These are phyloP conservation scores for Backusella morwellensis DNA, from an alignment of 192 early-diverging fungal genomes.

Conservation along the genomic window DNA sequence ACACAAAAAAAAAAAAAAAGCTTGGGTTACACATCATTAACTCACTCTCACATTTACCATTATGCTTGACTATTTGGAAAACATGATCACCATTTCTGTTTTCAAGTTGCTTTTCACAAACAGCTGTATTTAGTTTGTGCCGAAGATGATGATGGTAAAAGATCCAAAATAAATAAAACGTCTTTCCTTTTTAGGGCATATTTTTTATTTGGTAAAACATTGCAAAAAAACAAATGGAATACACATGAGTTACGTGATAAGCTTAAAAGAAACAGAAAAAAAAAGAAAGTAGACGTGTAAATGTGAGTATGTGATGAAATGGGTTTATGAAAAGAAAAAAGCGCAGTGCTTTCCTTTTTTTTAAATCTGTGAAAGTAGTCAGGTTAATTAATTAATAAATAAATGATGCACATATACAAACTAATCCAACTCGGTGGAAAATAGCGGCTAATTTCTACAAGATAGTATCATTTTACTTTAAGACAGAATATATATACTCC, in stretches of 20 bases:
- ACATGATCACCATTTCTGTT: background rate
- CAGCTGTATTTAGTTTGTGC: background rate
- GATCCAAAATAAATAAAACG: background rate
- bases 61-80: background rate
- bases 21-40: background rate
- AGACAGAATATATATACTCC: background rate
- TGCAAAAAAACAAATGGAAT: background rate
- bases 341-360: no score
- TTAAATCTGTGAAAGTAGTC: no score
- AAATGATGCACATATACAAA: no score
- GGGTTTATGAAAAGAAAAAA: no score
- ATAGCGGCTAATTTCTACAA: no score
- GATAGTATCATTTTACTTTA: no score
- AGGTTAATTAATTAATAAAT: no score
- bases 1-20: background rate
- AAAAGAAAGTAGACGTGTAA: no score
- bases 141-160: background rate
- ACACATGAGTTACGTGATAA: background rate
- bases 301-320: no score
- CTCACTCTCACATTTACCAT: background rate
- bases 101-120: background rate
- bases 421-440: no score
- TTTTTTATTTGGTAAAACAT: constrained; percentile 3
- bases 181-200: background rate
- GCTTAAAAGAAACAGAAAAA: no score